Conservation (phyloP, 176 grass and related monocot species). For the Triticum monococcum region DNA sequence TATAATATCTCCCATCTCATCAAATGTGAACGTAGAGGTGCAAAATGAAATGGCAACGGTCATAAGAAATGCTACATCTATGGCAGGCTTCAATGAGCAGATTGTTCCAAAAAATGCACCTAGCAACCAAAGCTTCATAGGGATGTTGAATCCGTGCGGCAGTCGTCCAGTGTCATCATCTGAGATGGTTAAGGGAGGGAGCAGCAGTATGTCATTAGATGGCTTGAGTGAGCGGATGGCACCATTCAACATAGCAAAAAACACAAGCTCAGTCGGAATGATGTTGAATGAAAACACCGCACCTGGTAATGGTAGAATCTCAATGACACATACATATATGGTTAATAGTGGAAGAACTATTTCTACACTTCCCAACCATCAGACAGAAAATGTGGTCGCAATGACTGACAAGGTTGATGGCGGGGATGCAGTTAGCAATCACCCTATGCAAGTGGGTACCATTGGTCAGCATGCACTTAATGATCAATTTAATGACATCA, state of each 20-base stretch:
- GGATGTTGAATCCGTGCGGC: neutral
- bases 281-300: neutral
- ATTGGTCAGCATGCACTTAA: neutral
- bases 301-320: neutral
- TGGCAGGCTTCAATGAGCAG: neutral
- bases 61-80: neutral
- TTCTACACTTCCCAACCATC: constrained; percentile 16
- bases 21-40: no score
- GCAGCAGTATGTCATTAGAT: neutral
- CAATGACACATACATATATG: neutral
- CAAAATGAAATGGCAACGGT: neutral
- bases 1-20: neutral
- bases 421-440: neutral
- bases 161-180: no score
- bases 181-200: neutral
- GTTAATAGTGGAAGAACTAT: constrained; percentile 21
- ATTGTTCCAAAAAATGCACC: neutral
- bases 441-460: neutral
- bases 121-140: neutral
- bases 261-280: neutral
- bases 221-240: neutral
- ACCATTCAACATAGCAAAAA: constrained; percentile 13
- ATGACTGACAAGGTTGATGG: neutral
- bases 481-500: neutral
- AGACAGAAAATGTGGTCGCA: neutral